Conservation (phyloP, 2,329 filamentous ascomycete genomes). For the Graphium sp. region DNA sequence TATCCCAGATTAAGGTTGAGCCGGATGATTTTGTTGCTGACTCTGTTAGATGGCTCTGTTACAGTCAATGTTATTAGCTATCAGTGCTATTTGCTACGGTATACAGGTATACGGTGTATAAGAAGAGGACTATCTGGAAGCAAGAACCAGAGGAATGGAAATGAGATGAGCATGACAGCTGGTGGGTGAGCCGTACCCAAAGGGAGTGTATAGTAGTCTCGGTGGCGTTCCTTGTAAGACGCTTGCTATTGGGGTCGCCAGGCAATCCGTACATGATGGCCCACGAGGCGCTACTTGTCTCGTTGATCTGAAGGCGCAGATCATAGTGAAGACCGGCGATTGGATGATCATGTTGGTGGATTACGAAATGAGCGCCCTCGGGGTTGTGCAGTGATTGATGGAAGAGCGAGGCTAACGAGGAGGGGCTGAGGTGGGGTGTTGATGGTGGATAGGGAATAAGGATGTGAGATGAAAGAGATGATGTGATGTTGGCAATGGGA, state of each 20-base stretch:
- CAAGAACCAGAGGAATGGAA: neutral
- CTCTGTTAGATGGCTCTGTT: slow-evolving; percentile 43
- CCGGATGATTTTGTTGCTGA: slow-evolving; percentile 35
- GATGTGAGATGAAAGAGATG: slow-evolving; percentile 13
- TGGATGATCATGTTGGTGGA: slow-evolving; percentile 61
- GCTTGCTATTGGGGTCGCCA: slow-evolving; percentile 35
- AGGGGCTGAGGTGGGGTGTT: slow-evolving; percentile 16
- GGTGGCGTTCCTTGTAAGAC: slow-evolving; percentile 40
- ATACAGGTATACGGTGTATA: neutral
- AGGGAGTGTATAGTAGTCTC: slow-evolving; percentile 45
- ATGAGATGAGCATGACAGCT: slow-evolving; percentile 3
- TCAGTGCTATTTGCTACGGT: neutral
- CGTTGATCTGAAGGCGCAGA: slow-evolving; percentile 52
- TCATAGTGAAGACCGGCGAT: slow-evolving; percentile 54
- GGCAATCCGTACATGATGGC: slow-evolving; percentile 47
- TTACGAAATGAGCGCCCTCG: slow-evolving; percentile 40
- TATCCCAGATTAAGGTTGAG: slow-evolving; percentile 46
- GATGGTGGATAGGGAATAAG: slow-evolving; percentile 8
- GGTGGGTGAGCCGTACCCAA: too few species aligned
- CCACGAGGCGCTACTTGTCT: slow-evolving; percentile 47
- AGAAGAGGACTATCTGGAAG: neutral
- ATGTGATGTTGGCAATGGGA: too few species aligned
- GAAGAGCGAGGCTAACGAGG: slow-evolving; percentile 19
- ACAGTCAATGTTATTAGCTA: too few species aligned
- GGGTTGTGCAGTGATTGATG: slow-evolving; percentile 11